These are phyloP conservation scores for Lasiosphaeriaceae sp. DNA, from an alignment of 495 filamentous ascomycete species.

Conservation along the genomic window DNA sequence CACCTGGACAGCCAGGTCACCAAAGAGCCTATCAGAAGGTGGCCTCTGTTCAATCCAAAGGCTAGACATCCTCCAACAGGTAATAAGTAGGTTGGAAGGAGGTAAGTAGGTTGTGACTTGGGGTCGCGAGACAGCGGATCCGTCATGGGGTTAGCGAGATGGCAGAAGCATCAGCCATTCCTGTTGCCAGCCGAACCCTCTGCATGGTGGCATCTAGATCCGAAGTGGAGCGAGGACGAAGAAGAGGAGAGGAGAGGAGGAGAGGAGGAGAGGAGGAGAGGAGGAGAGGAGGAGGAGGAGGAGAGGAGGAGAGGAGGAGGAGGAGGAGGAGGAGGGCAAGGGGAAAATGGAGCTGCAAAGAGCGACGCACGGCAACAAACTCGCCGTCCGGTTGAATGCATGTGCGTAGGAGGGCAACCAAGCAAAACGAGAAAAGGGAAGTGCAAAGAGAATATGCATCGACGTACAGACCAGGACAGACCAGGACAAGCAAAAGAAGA, in stretches of 20 bases:
- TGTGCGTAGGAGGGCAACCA: not conserved
- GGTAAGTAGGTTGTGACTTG: conserved; percentile 11
- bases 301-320: too few species aligned
- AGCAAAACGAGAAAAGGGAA: not conserved
- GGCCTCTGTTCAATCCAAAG: not conserved
- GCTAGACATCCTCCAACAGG: not conserved
- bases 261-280: too few species aligned
- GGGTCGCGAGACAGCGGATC: conserved; percentile 16
- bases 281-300: too few species aligned
- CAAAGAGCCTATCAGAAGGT: conserved; percentile 14
- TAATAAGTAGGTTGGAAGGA: too few species aligned
- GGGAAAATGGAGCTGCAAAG: not conserved
- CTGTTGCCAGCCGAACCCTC: not conserved
- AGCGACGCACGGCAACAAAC: not conserved
- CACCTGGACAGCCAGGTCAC: not conserved
- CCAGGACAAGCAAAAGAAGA: not conserved
- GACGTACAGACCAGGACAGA: not conserved
- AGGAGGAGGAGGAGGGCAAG: too few species aligned
- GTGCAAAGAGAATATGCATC: not conserved
- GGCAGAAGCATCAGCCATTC: not conserved
- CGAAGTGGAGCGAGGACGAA: too few species aligned
- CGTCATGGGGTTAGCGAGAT: not conserved
- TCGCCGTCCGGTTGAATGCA: conserved; percentile 2
- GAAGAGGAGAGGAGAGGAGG: too few species aligned
- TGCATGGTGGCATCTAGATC: not conserved